Conservation (phyloP, 805 yeast species). For the Brettanomyces nanus region DNA sequence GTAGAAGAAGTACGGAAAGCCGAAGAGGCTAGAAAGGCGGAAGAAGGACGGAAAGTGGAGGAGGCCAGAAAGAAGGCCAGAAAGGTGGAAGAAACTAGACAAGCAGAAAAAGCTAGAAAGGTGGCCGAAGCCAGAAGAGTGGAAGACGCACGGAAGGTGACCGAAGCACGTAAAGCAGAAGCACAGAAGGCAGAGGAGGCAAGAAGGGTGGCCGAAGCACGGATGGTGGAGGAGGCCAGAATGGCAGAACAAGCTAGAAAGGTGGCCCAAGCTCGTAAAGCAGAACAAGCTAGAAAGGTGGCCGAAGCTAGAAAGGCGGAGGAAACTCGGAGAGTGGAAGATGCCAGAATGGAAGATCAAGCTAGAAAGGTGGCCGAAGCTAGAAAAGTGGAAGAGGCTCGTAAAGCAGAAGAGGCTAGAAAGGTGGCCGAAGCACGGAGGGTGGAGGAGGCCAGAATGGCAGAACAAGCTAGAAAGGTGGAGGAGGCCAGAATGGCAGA, state of each 20-base stretch:
- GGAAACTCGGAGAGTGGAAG: not conserved
- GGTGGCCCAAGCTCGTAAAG: not conserved
- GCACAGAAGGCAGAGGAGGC: not conserved
- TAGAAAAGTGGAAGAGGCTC: not conserved
- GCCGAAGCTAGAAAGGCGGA: not conserved
- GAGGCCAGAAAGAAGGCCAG: too few relatives aligned
- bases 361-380: not conserved
- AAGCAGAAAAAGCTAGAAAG: not conserved
- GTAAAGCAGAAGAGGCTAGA: not conserved
- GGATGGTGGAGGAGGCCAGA: not conserved
- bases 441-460: not conserved
- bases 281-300: not conserved
- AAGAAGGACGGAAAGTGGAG: not conserved
- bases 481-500: not conserved
- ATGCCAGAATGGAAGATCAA: not conserved
- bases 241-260: not conserved
- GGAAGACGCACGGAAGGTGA: not conserved
- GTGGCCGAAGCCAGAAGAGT: not conserved
- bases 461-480: not conserved
- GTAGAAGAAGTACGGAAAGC: not conserved
- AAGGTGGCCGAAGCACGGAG: not conserved
- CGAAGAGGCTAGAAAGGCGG: not conserved
- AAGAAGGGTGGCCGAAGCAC: not conserved
- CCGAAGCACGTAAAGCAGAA: not conserved
- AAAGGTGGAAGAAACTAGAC: not conserved